Evolutionary conservation across 495 filamentous ascomycete genomes (phyloP).

Genomic region (Aspergillus sparsus): DNA sequence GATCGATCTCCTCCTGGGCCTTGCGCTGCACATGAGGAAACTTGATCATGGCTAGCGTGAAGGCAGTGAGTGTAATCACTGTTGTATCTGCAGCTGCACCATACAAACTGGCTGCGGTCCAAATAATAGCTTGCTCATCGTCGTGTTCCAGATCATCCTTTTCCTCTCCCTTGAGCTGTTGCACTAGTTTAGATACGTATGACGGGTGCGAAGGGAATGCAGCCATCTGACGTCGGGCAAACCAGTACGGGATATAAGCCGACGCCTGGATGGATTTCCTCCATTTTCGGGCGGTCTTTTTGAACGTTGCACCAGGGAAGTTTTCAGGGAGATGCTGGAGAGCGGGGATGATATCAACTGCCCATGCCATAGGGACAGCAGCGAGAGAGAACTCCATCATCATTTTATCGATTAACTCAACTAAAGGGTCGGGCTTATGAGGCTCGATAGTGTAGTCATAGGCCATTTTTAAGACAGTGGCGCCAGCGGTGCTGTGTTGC

Average conservation of each 20-base stretch:
- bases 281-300: slow-evolving; percentile 40
- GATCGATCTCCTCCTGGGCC: slow-evolving; percentile 57
- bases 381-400: slow-evolving; percentile 48
- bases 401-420: slow-evolving; percentile 40
- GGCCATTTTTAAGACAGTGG: slow-evolving; percentile 49
- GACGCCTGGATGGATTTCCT: slow-evolving; percentile 24
- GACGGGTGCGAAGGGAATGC: slow-evolving; percentile 32
- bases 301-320: slow-evolving; percentile 49
- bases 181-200: slow-evolving; percentile 33
- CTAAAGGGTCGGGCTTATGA: slow-evolving; percentile 42
- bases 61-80: slow-evolving; percentile 34
- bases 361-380: slow-evolving; percentile 43
- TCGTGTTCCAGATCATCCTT: slow-evolving; percentile 20
- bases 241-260: slow-evolving; percentile 37
- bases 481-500: slow-evolving; percentile 34
- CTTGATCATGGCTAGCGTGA: slow-evolving; percentile 44
- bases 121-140: slow-evolving; percentile 35
- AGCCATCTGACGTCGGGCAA: slow-evolving; percentile 44
- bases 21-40: slow-evolving; percentile 47
- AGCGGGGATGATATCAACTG: slow-evolving; percentile 47
- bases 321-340: slow-evolving; percentile 46
- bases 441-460: slow-evolving; percentile 54
- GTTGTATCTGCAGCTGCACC: slow-evolving; percentile 58
- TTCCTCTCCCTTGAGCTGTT: slow-evolving; percentile 25
- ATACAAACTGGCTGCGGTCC: slow-evolving; percentile 50